Evolutionary conservation across 2,329 filamentous ascomycete species (phyloP).

Genomic region (Clonostachys solani): DNA sequence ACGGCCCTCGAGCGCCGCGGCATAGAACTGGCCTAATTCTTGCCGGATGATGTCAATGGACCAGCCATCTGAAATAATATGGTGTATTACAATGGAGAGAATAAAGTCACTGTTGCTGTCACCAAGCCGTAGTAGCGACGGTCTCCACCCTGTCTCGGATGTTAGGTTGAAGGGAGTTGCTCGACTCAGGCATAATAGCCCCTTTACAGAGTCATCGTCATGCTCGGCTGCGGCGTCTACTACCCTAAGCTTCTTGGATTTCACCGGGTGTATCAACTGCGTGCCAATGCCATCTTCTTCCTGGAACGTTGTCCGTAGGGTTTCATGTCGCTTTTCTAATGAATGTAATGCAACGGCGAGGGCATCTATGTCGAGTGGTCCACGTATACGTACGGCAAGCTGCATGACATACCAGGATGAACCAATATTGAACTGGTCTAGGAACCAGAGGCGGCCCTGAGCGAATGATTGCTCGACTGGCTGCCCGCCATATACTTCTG

Average conservation of each 20-base stretch:
- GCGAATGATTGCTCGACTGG: slow-evolving; percentile 14
- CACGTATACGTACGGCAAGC: slow-evolving; percentile 6
- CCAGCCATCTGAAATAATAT: slow-evolving; percentile 10
- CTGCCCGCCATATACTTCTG: too few relatives aligned
- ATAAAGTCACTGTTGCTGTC: slow-evolving; percentile 3
- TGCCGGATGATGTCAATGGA: slow-evolving; percentile 7
- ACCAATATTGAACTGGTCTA: slow-evolving; percentile 10
- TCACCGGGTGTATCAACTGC: not conserved
- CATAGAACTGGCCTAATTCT: slow-evolving; percentile 8
- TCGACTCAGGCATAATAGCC: slow-evolving; percentile 3
- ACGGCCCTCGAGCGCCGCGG: slow-evolving; percentile 4
- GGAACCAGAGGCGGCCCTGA: slow-evolving; percentile 13
- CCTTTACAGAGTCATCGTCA: slow-evolving; percentile 6
- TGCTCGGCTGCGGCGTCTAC: not conserved
- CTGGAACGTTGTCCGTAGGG: slow-evolving; percentile 10
- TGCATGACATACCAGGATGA: slow-evolving; percentile 10
- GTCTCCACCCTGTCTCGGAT: slow-evolving; percentile 6
- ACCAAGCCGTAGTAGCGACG: slow-evolving; percentile 3
- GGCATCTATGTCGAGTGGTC: slow-evolving; percentile 6
- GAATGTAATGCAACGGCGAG: slow-evolving; percentile 5
- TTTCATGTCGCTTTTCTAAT: slow-evolving; percentile 11
- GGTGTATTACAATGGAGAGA: slow-evolving; percentile 8
- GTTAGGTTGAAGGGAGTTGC: slow-evolving; percentile 5
- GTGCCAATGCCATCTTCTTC: not conserved
- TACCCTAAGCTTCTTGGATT: not conserved